Evolutionary conservation across 176 grass and related monocot genomes (phyloP).

Genomic region (Aegilops bicornis): DNA sequence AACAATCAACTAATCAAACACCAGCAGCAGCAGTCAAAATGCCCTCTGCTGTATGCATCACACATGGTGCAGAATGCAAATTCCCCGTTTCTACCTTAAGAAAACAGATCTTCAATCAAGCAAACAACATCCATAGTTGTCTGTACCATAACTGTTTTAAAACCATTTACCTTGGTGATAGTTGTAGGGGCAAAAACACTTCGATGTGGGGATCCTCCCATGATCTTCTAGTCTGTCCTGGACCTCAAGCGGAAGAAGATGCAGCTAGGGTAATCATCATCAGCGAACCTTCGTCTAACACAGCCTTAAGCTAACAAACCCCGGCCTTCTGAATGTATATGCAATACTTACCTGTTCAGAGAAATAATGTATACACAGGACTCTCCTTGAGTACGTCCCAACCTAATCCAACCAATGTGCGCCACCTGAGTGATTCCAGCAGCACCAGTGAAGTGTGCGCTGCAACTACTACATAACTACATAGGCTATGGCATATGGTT

Average conservation of each 20-base stretch:
- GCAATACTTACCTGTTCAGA: not conserved
- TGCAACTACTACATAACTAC: not conserved
- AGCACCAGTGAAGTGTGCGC: not conserved
- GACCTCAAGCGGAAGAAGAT: conserved; percentile 7
- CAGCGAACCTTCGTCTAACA: not conserved
- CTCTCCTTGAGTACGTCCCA: not conserved
- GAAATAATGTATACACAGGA: not conserved
- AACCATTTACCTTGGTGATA: conserved; percentile 23
- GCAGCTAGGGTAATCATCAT: not conserved
- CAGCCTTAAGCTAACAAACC: not conserved
- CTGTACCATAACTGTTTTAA: not conserved
- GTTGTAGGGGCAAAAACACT: not conserved
- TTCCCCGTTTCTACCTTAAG: not conserved
- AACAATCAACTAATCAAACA: not conserved
- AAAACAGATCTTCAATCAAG: not conserved
- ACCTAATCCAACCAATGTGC: not conserved
- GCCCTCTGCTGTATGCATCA: not conserved
- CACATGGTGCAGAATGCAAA: not conserved
- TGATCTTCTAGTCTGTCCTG: not conserved
- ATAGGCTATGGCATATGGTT: not conserved
- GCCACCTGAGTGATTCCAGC: not conserved
- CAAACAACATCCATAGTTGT: not conserved
- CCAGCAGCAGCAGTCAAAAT: not conserved
- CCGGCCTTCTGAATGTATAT: not conserved
- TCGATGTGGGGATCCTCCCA: not conserved